phyloP scores from a whole-genome alignment of 1,284 basidiomycete genomes.

The Trichosporon inkin region DNA sequence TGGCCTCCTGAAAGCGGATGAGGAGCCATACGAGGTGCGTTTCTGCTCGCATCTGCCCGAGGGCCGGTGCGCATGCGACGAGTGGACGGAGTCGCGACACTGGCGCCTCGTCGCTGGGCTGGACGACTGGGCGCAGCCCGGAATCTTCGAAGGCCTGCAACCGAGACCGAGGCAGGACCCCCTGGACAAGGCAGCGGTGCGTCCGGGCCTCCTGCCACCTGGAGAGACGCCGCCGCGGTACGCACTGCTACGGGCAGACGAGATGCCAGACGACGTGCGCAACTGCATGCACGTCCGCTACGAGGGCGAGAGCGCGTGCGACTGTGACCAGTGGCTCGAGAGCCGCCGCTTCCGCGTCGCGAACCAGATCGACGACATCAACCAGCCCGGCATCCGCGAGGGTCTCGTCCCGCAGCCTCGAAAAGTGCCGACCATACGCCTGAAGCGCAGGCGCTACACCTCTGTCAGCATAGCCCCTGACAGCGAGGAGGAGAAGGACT shows the following conservation, averaged over 20 bases:
- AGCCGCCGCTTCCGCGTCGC: neutral
- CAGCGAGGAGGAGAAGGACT: neutral
- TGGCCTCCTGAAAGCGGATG: neutral
- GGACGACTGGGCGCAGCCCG: neutral
- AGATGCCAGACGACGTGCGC: neutral
- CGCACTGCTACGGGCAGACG: neutral
- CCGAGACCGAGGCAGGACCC: neutral
- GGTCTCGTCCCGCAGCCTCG: neutral
- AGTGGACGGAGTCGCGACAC: conserved; percentile 2
- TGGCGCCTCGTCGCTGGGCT: neutral
- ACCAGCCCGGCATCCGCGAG: neutral
- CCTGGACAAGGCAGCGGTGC: neutral
- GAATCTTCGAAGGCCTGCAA: neutral
- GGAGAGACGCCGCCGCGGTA: neutral
- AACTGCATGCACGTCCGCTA: neutral
- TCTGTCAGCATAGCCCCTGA: neutral
- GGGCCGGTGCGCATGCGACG: neutral
- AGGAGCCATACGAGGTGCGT: neutral
- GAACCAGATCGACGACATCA: neutral
- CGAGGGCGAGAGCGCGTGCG: neutral
- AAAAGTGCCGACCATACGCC: neutral
- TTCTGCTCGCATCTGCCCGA: neutral
- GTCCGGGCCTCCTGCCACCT: neutral
- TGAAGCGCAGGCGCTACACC: neutral
- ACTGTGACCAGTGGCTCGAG: conserved; percentile 5